A percentile compares a stretch with the other conserved stretches of the same genome.
phyloP scores from a whole-genome alignment of 2,329 filamentous ascomycete species.

The Polychaeton citri region DNA sequence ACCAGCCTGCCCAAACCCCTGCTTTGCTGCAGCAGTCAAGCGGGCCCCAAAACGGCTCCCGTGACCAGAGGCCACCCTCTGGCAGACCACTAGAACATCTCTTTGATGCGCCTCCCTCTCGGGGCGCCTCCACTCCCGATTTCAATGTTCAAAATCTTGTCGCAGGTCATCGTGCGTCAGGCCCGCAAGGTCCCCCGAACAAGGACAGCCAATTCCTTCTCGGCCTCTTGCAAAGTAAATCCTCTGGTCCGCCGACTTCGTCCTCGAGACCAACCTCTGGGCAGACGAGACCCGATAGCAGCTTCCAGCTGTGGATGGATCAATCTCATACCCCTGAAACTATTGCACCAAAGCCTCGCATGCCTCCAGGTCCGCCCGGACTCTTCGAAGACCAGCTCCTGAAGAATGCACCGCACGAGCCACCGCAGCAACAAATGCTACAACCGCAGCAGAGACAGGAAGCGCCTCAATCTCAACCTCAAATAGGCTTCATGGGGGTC shows the following conservation, averaged over 20 bases:
- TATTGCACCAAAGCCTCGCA: slow-evolving; percentile 24
- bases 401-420: slow-evolving; percentile 7
- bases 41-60: slow-evolving; percentile 10
- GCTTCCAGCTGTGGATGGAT: slow-evolving; percentile 24
- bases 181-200: slow-evolving; percentile 34
- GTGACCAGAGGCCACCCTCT: slow-evolving; percentile 4
- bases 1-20: neutral
- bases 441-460: slow-evolving; percentile 12
- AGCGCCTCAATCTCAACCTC: slow-evolving; percentile 11
- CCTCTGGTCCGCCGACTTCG: slow-evolving; percentile 21
- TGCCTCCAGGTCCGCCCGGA: slow-evolving; percentile 18
- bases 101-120: slow-evolving; percentile 13
- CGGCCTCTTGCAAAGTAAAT: slow-evolving; percentile 52
- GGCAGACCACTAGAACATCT: slow-evolving; percentile 11
- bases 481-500: neutral
- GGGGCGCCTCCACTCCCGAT: slow-evolving; percentile 18
- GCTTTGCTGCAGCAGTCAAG: slow-evolving; percentile 5
- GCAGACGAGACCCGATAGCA: slow-evolving; percentile 18
- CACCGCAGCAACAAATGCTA: slow-evolving; percentile 6
- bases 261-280: slow-evolving; percentile 10
- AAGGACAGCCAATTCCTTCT: slow-evolving; percentile 71
- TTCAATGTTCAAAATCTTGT: slow-evolving; percentile 22
- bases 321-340: slow-evolving; percentile 15
- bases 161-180: slow-evolving; percentile 24
- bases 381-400: slow-evolving; percentile 22